A percentile compares a stretch with the other conserved stretches of the same genome.
Conservation (phyloP, 2,329 filamentous ascomycete genomes). For the Pestalotiopsis sp. region DNA sequence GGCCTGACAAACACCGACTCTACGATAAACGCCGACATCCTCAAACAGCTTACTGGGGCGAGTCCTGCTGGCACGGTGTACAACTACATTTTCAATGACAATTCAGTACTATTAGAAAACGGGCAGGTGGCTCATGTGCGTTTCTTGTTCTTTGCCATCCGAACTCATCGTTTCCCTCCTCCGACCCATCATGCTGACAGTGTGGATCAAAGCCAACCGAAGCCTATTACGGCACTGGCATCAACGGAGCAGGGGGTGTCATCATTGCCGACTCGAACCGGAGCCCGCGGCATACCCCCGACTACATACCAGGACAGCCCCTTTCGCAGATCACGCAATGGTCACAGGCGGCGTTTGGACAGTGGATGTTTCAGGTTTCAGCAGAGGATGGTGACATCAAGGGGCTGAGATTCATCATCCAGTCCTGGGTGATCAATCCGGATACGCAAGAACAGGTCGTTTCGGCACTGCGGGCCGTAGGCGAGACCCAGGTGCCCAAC, state of each 20-base stretch:
- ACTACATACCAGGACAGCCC: not conserved
- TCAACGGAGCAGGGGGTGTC: not conserved
- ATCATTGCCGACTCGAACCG: not conserved
- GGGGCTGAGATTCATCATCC: not conserved
- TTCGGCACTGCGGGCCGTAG: not conserved
- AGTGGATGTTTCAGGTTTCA: not conserved
- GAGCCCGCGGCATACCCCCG: not conserved
- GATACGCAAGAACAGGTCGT: constrained; percentile 8
- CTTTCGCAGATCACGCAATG: not conserved
- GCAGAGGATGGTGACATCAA: not conserved
- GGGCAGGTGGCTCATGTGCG: too few species aligned
- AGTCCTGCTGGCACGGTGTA: not conserved
- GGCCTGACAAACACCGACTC: not conserved
- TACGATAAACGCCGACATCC: not conserved
- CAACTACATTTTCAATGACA: too few species aligned
- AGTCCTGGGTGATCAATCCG: not conserved
- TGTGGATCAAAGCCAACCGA: not conserved
- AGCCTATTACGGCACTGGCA: constrained; percentile 1
- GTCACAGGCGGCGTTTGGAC: constrained; percentile 2
- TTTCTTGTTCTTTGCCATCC: too few species aligned
- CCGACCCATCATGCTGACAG: not conserved
- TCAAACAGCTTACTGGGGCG: not conserved
- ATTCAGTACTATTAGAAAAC: too few species aligned
- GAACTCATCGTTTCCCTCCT: too few species aligned
- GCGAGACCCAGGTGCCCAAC: not conserved